phyloP scores from a whole-genome alignment of 1,284 basidiomycete genomes.

The Pseudozyma hubeiensis region DNA sequence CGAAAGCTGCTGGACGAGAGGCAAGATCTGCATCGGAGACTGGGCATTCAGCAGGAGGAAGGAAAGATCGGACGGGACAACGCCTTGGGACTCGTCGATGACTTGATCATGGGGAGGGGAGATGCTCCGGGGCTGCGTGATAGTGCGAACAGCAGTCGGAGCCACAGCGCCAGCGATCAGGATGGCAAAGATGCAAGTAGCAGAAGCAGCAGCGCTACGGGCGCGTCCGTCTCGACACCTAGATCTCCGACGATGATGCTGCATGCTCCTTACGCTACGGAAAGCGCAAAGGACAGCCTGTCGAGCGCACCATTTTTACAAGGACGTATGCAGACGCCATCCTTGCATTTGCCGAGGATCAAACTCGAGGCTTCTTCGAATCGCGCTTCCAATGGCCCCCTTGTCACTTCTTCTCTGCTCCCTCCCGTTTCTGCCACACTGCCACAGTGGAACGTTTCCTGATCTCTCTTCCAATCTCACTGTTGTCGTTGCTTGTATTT shows the following conservation, averaged over 20 bases:
- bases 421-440: too few relatives aligned
- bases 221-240: conserved; percentile 3
- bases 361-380: background rate
- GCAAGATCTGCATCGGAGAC: conserved; percentile 7
- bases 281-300: background rate
- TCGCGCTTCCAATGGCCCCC: background rate
- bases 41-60: conserved; percentile 4
- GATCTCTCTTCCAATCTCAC: too few relatives aligned
- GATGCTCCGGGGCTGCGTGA: background rate
- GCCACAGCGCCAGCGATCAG: background rate
- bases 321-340: background rate
- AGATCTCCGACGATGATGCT: conserved; percentile 5
- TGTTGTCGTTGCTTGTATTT: background rate
- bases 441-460: too few relatives aligned
- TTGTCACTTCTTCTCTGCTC: too few relatives aligned
- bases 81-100: background rate
- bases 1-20: conserved; percentile 22
- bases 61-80: background rate
- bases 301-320: background rate
- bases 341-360: background rate
- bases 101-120: background rate
- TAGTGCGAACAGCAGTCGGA: background rate
- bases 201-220: conserved; percentile 3
- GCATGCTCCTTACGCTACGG: background rate
- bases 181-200: background rate